Conservation (phyloP, 306 rosid genomes). For the Trifolium repens region DNA sequence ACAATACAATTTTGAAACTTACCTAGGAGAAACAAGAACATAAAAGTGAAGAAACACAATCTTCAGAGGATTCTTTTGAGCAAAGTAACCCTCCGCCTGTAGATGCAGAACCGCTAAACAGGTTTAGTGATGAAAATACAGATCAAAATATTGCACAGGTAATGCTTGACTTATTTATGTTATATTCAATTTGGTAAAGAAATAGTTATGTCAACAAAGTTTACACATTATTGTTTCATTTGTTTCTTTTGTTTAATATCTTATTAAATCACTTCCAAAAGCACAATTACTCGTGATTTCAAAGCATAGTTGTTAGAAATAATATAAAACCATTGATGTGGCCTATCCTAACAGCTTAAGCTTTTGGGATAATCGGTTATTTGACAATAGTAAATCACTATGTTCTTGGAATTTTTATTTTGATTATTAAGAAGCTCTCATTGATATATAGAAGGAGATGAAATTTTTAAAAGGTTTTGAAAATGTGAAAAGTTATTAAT, state of each 20-base stretch:
- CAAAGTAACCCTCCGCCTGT: conserved; percentile 51
- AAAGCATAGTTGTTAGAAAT: neutral
- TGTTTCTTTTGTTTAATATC: neutral
- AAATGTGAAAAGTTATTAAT: neutral
- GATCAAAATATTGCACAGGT: conserved; percentile 63
- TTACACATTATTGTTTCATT: neutral
- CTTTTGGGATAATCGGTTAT: no score
- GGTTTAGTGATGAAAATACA: conserved; percentile 55
- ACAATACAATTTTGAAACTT: conserved; percentile 31
- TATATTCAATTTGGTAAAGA: conserved; percentile 29
- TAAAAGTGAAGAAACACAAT: conserved; percentile 49
- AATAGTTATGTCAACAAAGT: conserved; percentile 29
- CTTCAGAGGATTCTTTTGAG: conserved; percentile 52
- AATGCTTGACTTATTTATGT: conserved; percentile 30
- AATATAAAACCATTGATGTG: no score
- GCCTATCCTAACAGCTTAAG: no score
- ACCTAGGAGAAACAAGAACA: conserved; percentile 63
- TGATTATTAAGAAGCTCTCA: conserved; percentile 8
- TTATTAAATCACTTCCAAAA: conserved; percentile 5
- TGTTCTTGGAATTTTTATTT: conserved; percentile 3
- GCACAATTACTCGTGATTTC: conserved; percentile 18
- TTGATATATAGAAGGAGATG: neutral
- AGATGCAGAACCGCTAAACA: conserved; percentile 53
- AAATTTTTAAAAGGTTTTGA: neutral
- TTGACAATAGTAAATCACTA: neutral